A percentile compares a stretch with the other conserved stretches of the same genome.
Conservation (phyloP, 768 basidiomycete genomes). For the Termitomyces sp. region DNA sequence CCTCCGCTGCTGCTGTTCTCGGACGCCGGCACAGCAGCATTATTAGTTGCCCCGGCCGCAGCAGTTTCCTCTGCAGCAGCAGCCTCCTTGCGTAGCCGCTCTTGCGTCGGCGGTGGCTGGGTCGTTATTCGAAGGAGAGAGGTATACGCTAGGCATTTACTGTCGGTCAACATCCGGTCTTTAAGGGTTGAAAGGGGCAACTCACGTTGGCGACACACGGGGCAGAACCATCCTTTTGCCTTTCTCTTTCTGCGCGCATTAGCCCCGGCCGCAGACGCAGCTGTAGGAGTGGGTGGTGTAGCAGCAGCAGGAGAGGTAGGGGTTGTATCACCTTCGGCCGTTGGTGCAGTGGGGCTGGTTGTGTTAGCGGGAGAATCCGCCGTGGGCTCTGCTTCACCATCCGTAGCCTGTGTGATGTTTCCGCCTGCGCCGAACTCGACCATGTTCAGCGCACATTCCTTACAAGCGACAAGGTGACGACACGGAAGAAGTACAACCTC, state of each 20-base stretch:
- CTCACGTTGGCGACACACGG: slow-evolving; percentile 92
- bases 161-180: neutral
- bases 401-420: slow-evolving; percentile 59
- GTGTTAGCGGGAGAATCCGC: slow-evolving; percentile 18
- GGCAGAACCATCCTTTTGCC: slow-evolving; percentile 97
- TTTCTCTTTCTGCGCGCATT: slow-evolving; percentile 76
- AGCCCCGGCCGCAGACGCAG: slow-evolving; percentile 21
- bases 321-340: slow-evolving; percentile 13
- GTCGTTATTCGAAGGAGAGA: slow-evolving; percentile 83
- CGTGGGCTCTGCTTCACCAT: slow-evolving; percentile 26
- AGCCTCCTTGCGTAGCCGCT: slow-evolving; percentile 9
- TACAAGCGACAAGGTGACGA: slow-evolving; percentile 91
- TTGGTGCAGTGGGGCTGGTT: slow-evolving; percentile 19
- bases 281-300: slow-evolving; percentile 16
- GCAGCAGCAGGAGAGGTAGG: slow-evolving; percentile 13
- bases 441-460: slow-evolving; percentile 95
- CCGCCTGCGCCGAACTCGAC: slow-evolving; percentile 96
- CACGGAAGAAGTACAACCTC: slow-evolving; percentile 94
- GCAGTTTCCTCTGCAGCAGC: neutral
- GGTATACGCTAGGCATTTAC: slow-evolving; percentile 62
- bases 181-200: slow-evolving; percentile 13
- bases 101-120: slow-evolving; percentile 34
- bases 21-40: neutral
- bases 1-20: slow-evolving; percentile 7
- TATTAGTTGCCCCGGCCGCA: neutral